Base-by-base conservation (phyloP, 208 protist genomes). In the Trypanosoma brucei region DNA sequence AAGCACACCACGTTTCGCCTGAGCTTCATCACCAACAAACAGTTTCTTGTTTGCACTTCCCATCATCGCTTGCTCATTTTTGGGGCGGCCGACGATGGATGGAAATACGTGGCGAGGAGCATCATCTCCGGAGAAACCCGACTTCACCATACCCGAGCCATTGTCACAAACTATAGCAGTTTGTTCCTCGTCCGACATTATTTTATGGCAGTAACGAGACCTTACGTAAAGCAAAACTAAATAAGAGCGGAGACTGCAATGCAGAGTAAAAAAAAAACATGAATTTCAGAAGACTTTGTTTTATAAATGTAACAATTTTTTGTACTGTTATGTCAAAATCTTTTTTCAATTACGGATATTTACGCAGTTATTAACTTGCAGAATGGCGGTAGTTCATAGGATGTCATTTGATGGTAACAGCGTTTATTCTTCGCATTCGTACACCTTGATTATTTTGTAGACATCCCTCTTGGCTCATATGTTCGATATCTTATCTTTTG, bases 121-220 rank as follows among this genome's bases (percentile, higher is more conserved):
- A 59, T 99, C 97, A 62, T 99, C 96, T 30, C 97, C 97, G 35
- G 97, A 93, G 68, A 98, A 98, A 35, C 96, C 95, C 56, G 94
- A 93, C 71, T 98, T 98, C 49, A 89, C 76, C 72, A 93, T 94
- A 40, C 89, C 86, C 36, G 82, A 92, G 2, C 87, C 86, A 67
- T 95, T 95, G 62, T 94, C 88, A 64, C 76, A 81, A 56, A 94
- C 86, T 48, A 92, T 80, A 22, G 88, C 76, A 14, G 80, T 67
- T 65, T 86, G 65, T 55, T 92, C 75, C 42, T 81, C 75, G 50
- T 54, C 50, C 22, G 50, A 54, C 50, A 54, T 54, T 34, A 8
- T 54, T 22, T 22, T 8, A 31, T 6, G 50, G n/a, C 7, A 34
- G 11, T 0, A n/a, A 31, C 30, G 30, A 33, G 7, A 33, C 31